Percentiles rank a stretch among this genome's conserved stretches.
These are phyloP conservation scores for Halophytophthora polymorphica DNA, from an alignment of 352 stramenopile genomes.

Conservation along the genomic window DNA sequence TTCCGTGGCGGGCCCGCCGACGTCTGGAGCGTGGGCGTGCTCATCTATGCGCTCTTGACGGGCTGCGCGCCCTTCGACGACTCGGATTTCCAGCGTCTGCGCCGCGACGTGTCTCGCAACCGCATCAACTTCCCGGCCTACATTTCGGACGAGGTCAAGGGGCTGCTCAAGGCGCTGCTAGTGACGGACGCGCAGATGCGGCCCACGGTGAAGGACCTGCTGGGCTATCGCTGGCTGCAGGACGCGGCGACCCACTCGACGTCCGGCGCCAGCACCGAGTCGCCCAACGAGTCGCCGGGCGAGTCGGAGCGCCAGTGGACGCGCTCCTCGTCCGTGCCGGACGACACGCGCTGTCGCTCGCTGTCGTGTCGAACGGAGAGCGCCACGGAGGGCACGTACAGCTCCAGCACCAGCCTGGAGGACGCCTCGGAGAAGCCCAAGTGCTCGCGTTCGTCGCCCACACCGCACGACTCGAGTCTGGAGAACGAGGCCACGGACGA, in stretches of 20 bases:
- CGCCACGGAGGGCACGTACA: constrained; percentile 47
- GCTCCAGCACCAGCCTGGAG: constrained; percentile 65
- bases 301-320: constrained; percentile 16
- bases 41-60: constrained; percentile 82
- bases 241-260: constrained; percentile 3
- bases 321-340: constrained; percentile 14
- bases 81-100: constrained; percentile 61
- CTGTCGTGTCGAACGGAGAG: constrained; percentile 42
- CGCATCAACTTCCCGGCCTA: constrained; percentile 61
- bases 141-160: constrained; percentile 61
- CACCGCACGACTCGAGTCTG: constrained; percentile 17
- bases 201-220: constrained; percentile 55
- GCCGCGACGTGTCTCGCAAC: constrained; percentile 66
- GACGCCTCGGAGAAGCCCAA: constrained; percentile 25
- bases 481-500: constrained; percentile 8
- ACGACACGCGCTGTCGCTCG: constrained; percentile 31
- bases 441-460: constrained; percentile 13
- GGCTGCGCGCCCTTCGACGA: constrained; percentile 81
- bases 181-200: constrained; percentile 56
- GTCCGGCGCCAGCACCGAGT: constrained; percentile 7
- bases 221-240: constrained; percentile 62
- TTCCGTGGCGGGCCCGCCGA: constrained; percentile 66
- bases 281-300: constrained; percentile 7
- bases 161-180: constrained; percentile 64
- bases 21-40: constrained; percentile 74